These are phyloP conservation scores for Talaromyces sp. DNA, from an alignment of 2,329 filamentous ascomycete genomes.

Conservation along the genomic window DNA sequence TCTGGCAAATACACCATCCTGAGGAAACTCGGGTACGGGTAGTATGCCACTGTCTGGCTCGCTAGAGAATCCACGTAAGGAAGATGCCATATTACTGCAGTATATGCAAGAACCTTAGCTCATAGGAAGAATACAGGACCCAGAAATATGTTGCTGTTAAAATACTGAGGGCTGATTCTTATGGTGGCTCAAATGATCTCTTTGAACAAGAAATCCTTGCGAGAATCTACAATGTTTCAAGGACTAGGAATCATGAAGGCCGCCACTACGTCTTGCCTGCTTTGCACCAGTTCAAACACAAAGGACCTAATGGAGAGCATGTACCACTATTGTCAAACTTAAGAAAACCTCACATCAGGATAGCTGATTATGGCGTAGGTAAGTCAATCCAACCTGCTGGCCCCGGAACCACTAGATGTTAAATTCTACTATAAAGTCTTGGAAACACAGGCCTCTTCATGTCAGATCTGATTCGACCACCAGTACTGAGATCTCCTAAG, in stretches of 20 bases:
- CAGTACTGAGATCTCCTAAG: neutral
- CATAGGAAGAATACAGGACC: constrained; percentile 15
- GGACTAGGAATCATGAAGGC: constrained; percentile 19
- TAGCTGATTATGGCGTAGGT: neutral
- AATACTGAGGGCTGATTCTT: constrained; percentile 24
- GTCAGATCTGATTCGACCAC: neutral
- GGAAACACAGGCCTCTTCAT: neutral
- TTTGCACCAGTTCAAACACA: constrained; percentile 24
- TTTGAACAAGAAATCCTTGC: constrained; percentile 22
- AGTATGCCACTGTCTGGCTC: constrained; percentile 85
- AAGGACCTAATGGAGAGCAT: constrained; percentile 26
- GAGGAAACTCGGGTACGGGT: constrained; percentile 88
- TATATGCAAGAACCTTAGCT: constrained; percentile 11
- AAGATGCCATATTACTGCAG: neutral
- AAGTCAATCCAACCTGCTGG: neutral
- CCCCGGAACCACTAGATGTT: neutral
- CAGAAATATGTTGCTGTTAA: constrained; percentile 23
- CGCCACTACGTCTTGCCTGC: constrained; percentile 18
- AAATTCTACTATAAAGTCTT: neutral
- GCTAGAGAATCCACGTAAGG: constrained; percentile 64
- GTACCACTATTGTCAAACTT: constrained; percentile 9
- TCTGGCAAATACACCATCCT: constrained; percentile 86
- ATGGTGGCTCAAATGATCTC: constrained; percentile 21
- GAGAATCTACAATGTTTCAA: neutral
- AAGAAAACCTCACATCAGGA: neutral